Evolutionary conservation across 805 yeast species (phyloP).

Genomic region (Lipomyces sp.): DNA sequence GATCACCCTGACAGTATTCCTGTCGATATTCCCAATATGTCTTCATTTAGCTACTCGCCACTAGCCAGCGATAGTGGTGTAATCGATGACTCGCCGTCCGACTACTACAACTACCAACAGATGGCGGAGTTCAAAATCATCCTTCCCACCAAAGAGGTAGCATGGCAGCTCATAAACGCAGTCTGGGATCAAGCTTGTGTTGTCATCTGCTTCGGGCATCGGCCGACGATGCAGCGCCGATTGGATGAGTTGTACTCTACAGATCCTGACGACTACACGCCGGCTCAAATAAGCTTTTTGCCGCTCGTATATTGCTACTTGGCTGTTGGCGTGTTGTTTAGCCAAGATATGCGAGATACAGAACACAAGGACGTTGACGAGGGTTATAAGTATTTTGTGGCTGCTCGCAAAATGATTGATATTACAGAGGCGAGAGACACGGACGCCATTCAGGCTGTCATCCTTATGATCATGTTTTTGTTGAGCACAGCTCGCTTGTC

Average conservation of each 20-base stretch:
- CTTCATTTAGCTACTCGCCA: conserved; percentile 15
- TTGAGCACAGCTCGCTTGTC: conserved; percentile 88
- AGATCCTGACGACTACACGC: conserved; percentile 72
- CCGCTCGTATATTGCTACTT: conserved; percentile 85
- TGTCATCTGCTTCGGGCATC: conserved; percentile 79
- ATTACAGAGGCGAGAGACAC: conserved; percentile 83
- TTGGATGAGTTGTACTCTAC: conserved; percentile 75
- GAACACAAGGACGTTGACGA: conserved; percentile 53
- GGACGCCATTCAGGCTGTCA: conserved; percentile 80
- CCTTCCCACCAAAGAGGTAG: conserved; percentile 75
- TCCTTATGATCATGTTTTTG: conserved; percentile 81
- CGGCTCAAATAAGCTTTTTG: conserved; percentile 72
- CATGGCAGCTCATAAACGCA: conserved; percentile 69
- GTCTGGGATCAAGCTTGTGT: conserved; percentile 90
- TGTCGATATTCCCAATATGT: conserved; percentile 23
- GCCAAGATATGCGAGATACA: conserved; percentile 37
- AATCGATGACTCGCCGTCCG: conserved; percentile 27
- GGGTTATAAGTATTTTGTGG: conserved; percentile 78
- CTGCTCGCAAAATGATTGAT: conserved; percentile 78
- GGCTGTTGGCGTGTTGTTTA: conserved; percentile 84
- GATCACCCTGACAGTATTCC: conserved; percentile 37
- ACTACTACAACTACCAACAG: conserved; percentile 15
- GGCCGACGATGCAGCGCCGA: conserved; percentile 78
- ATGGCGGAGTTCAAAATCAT: conserved; percentile 62
- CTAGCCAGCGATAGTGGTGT: neutral